A percentile compares a stretch with the other conserved stretches of the same genome.
These are phyloP conservation scores for Penicillium sp. DNA, from an alignment of 2,329 filamentous ascomycete species.

Conservation along the genomic window DNA sequence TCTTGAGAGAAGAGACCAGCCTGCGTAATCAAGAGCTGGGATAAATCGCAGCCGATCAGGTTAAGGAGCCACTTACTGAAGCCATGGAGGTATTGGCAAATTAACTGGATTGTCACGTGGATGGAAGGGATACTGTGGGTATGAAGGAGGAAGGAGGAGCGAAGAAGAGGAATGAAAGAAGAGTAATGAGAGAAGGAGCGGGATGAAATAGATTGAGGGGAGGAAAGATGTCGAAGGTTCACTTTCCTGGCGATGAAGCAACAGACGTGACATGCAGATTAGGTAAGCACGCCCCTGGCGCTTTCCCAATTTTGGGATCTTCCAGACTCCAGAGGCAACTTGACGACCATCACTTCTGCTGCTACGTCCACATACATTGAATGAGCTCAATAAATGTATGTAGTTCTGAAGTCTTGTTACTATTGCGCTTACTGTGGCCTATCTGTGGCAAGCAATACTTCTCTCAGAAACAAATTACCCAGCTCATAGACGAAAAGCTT, in stretches of 20 bases:
- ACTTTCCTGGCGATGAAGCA: slow-evolving; percentile 23
- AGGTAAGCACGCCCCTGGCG: slow-evolving; percentile 23
- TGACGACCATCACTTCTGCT: no score
- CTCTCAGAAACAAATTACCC: no score
- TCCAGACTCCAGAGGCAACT: neutral
- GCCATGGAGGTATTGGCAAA: slow-evolving; percentile 38
- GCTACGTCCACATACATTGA: no score
- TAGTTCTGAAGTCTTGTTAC: no score
- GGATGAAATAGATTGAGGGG: slow-evolving; percentile 13
- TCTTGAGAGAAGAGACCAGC: neutral
- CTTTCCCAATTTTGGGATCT: neutral
- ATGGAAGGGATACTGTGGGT: neutral
- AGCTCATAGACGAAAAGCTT: no score
- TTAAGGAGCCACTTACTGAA: slow-evolving; percentile 42
- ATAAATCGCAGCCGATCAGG: slow-evolving; percentile 17
- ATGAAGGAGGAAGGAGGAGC: slow-evolving; percentile 9
- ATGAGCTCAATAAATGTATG: no score
- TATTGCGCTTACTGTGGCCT: no score
- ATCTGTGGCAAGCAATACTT: no score
- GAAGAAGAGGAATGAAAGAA: slow-evolving; percentile 13
- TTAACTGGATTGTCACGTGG: neutral
- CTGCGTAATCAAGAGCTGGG: slow-evolving; percentile 19
- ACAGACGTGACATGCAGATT: slow-evolving; percentile 20
- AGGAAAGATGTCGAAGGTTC: slow-evolving; percentile 22
- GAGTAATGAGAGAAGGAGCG: neutral